Percentiles rank a stretch among this genome's conserved stretches.
phyloP scores from a whole-genome alignment of 768 basidiomycete species.

The Saitozyma podzolica region DNA sequence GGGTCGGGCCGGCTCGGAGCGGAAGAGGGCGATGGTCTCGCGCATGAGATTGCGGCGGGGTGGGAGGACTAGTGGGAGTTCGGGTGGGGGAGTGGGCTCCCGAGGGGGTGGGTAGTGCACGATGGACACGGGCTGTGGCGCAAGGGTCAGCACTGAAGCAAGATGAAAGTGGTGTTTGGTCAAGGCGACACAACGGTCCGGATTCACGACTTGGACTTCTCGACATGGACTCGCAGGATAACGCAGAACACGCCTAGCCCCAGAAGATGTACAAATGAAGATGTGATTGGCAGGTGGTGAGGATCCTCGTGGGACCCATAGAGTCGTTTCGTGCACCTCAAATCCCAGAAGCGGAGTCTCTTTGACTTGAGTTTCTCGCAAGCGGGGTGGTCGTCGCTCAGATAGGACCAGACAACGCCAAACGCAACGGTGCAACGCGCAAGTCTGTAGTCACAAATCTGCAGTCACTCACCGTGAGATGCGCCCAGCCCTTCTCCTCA shows the following conservation, averaged over 20 bases:
- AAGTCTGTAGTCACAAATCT: too few species aligned
- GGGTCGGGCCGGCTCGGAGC: conserved; percentile 10
- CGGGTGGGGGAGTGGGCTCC: not conserved
- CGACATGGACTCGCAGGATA: too few species aligned
- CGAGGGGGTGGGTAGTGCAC: conserved; percentile 15
- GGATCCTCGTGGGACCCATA: too few species aligned
- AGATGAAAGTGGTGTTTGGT: not conserved
- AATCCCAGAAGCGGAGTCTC: not conserved
- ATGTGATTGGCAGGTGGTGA: too few species aligned
- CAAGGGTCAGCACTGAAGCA: not conserved
- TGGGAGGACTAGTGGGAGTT: conserved; percentile 3
- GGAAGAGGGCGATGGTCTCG: conserved; percentile 3
- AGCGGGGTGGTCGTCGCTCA: too few species aligned
- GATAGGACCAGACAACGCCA: not conserved
- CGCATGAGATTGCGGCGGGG: conserved; percentile 10
- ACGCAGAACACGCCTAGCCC: too few species aligned
- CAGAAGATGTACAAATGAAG: too few species aligned
- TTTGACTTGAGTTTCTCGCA: not conserved
- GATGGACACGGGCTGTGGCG: conserved; percentile 21
- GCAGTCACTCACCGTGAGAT: conserved; percentile 21
- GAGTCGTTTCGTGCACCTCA: not conserved
- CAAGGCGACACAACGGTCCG: not conserved
- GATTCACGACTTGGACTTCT: too few species aligned
- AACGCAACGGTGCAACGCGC: too few species aligned
- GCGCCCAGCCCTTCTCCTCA: conserved; percentile 21